These are phyloP conservation scores for Yamadazyma scolyti DNA, from an alignment of 805 yeast genomes.

Conservation along the genomic window DNA sequence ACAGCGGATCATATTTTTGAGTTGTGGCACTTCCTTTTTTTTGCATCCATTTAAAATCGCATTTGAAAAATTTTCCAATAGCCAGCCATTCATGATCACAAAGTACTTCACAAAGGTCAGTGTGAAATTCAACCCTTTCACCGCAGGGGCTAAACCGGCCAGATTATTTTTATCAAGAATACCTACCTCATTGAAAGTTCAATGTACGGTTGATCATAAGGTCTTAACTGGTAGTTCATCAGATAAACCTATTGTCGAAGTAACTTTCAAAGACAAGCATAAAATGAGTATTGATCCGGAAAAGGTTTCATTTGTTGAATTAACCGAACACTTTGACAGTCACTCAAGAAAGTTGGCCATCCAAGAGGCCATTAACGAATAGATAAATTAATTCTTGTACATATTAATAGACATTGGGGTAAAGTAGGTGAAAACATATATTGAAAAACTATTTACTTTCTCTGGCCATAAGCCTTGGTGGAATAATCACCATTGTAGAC, in stretches of 20 bases:
- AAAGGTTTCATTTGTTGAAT: slow-evolving; percentile 51
- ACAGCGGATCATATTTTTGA: no score
- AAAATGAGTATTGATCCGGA: slow-evolving; percentile 66
- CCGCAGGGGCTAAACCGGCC: slow-evolving; percentile 71
- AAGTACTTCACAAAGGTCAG: slow-evolving; percentile 77
- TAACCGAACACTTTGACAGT: slow-evolving; percentile 65
- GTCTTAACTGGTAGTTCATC: slow-evolving; percentile 46
- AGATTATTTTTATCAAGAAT: slow-evolving; percentile 75
- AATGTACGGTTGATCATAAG: slow-evolving; percentile 58
- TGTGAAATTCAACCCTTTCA: slow-evolving; percentile 77
- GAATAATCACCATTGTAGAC: slow-evolving; percentile 69
- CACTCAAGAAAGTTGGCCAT: slow-evolving; percentile 78
- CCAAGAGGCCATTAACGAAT: slow-evolving; percentile 57
- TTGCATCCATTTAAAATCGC: no score
- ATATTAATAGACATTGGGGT: neutral
- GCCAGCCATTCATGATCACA: slow-evolving; percentile 90
- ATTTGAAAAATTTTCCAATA: neutral
- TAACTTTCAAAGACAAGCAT: slow-evolving; percentile 76
- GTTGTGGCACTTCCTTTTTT: no score
- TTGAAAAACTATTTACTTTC: slow-evolving; percentile 13
- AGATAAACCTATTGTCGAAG: slow-evolving; percentile 61
- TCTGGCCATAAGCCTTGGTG: slow-evolving; percentile 66
- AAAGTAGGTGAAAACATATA: neutral
- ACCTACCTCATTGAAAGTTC: slow-evolving; percentile 67
- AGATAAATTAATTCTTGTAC: slow-evolving; percentile 2